phyloP scores from a whole-genome alignment of 495 filamentous ascomycete species.

The Aspergillus olivimuriae region DNA sequence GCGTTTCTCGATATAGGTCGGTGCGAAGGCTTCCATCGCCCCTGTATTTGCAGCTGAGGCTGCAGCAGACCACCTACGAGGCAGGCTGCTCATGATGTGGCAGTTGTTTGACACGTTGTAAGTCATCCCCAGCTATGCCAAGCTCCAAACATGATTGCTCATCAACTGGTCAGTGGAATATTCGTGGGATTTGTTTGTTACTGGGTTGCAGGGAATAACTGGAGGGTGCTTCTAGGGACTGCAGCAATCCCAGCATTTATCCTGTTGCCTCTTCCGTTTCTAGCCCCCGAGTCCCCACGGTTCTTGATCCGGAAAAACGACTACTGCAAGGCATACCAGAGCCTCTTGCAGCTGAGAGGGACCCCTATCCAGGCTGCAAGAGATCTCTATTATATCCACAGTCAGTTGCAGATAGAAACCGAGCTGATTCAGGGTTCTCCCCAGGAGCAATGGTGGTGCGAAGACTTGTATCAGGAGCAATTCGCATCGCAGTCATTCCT shows the following conservation, averaged over 20 bases:
- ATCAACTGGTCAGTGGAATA: conserved; percentile 43
- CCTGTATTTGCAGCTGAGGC: conserved; percentile 69
- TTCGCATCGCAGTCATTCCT: conserved; percentile 1
- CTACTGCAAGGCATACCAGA: conserved; percentile 55
- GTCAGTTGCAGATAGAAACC: conserved; percentile 42
- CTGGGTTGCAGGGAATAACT: conserved; percentile 42
- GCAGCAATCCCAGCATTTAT: conserved; percentile 66
- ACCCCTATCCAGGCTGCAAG: conserved; percentile 60
- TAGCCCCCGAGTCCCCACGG: conserved; percentile 67
- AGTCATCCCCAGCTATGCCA: no score
- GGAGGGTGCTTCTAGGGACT: conserved; percentile 65
- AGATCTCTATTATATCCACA: conserved; percentile 69
- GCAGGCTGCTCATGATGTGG: conserved; percentile 68
- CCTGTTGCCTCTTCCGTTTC: conserved; percentile 53
- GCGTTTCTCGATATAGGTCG: no score
- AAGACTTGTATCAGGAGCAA: conserved; percentile 12
- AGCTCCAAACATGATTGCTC: no score
- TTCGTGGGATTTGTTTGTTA: conserved; percentile 58
- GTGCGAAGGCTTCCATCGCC: conserved; percentile 42
- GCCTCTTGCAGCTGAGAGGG: conserved; percentile 52
- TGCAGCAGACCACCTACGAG: conserved; percentile 58
- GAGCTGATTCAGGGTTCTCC: conserved; percentile 4
- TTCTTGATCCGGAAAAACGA: conserved; percentile 53
- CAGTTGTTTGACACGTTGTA: conserved; percentile 66
- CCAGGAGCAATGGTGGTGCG: conserved; percentile 6